phyloP scores from a whole-genome alignment of 768 basidiomycete genomes.

The Mycena metata region DNA sequence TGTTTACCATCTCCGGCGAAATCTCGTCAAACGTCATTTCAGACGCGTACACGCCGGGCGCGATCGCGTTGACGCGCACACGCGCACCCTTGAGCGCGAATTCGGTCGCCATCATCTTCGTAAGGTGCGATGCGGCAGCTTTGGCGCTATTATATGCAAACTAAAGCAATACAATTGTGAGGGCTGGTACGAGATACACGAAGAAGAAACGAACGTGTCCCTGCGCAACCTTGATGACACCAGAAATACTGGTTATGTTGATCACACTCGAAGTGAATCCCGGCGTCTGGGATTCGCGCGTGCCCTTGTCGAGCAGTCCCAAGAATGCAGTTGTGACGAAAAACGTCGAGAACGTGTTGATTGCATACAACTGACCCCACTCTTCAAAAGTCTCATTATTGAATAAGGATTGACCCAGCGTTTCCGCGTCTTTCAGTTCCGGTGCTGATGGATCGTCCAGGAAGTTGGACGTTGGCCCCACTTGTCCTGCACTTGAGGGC shows the following conservation, averaged over 20 bases:
- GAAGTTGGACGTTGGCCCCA: constrained; percentile 73
- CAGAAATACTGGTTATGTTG: constrained; percentile 86
- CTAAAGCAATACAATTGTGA: constrained; percentile 52
- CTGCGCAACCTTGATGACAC: constrained; percentile 77
- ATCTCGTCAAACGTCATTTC: constrained; percentile 78
- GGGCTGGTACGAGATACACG: background rate
- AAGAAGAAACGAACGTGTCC: constrained; percentile 70
- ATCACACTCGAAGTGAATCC: constrained; percentile 76
- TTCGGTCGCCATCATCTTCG: constrained; percentile 82
- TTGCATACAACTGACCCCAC: constrained; percentile 72
- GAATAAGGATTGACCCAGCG: constrained; percentile 79
- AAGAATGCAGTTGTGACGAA: constrained; percentile 84
- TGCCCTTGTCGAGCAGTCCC: constrained; percentile 80
- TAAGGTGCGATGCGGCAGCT: constrained; percentile 83
- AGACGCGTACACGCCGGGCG: constrained; percentile 82
- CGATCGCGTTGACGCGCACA: constrained; percentile 80
- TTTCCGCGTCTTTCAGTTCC: constrained; percentile 72
- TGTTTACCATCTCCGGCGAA: constrained; percentile 60
- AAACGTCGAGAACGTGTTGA: constrained; percentile 84
- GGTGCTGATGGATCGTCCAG: constrained; percentile 68
- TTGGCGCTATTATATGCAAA: constrained; percentile 88
- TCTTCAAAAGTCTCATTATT: constrained; percentile 71
- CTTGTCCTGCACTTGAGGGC: constrained; percentile 75
- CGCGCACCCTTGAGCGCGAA: constrained; percentile 76
- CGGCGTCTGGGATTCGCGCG: constrained; percentile 60